A percentile compares a stretch with the other conserved stretches of the same genome.
Evolutionary conservation across 176 grass and related monocot genomes (phyloP).

Genomic region (Triticum turgidum): DNA sequence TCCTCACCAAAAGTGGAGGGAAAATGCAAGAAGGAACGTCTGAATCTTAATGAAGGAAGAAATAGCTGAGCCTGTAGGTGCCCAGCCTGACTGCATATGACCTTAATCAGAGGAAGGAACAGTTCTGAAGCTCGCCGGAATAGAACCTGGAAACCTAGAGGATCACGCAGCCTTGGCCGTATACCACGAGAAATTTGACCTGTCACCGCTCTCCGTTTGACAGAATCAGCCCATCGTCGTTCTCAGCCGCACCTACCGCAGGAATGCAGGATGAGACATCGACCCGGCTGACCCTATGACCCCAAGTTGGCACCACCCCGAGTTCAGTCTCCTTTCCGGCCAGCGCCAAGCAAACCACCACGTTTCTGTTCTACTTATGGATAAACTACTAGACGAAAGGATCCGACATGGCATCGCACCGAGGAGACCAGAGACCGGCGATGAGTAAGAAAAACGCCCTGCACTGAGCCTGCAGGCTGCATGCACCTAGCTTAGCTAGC

Average conservation of each 20-base stretch:
- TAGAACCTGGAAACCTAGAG: no score
- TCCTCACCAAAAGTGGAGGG: no score
- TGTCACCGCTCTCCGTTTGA: background rate
- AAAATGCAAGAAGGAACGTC: background rate
- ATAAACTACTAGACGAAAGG: background rate
- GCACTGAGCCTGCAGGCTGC: background rate
- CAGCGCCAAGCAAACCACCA: background rate
- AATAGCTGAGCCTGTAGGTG: no score
- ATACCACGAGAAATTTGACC: no score
- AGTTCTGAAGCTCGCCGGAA: no score
- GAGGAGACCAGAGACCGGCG: constrained; percentile 13
- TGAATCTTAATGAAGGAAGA: background rate
- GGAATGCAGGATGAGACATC: background rate
- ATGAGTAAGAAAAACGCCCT: background rate
- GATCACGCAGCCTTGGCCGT: no score
- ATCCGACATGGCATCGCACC: constrained; percentile 8
- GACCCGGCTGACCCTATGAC: background rate
- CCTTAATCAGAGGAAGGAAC: no score
- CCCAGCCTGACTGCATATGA: background rate
- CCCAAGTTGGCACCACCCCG: background rate
- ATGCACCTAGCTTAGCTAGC: background rate
- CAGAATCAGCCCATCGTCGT: background rate
- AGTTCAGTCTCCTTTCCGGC: background rate
- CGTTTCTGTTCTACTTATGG: background rate
- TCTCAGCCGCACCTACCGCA: background rate